These are phyloP conservation scores for Penicillium arizonense DNA, from an alignment of 495 filamentous ascomycete genomes.

Conservation along the genomic window DNA sequence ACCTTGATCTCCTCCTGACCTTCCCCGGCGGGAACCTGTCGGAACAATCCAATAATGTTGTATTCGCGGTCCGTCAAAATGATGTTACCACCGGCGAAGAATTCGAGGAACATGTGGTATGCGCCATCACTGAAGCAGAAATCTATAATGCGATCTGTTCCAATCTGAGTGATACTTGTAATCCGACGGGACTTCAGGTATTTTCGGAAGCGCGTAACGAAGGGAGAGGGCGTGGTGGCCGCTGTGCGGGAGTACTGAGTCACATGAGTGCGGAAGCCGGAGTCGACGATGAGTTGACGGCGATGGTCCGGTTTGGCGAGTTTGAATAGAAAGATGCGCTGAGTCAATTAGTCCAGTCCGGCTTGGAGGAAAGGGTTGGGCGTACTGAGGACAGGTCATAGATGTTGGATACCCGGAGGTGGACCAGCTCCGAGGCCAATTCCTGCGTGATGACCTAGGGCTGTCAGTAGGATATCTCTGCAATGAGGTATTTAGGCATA, in stretches of 20 bases:
- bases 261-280: conserved; percentile 93
- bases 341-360: background rate
- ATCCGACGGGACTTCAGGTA: conserved; percentile 81
- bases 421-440: conserved; percentile 70
- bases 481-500: conserved; percentile 26
- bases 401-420: conserved; percentile 83
- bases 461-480: conserved; percentile 1
- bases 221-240: conserved; percentile 75
- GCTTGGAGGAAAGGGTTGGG: background rate
- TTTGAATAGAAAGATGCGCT: conserved; percentile 93
- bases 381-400: conserved; percentile 88
- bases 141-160: conserved; percentile 91
- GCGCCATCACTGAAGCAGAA: conserved; percentile 88
- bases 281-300: conserved; percentile 88
- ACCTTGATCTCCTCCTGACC: conserved; percentile 71
- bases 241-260: conserved; percentile 86
- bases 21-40: conserved; percentile 72
- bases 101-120: conserved; percentile 87
- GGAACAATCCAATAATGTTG: conserved; percentile 73
- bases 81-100: conserved; percentile 95
- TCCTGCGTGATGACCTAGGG: conserved; percentile 86
- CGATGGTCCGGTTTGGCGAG: conserved; percentile 80
- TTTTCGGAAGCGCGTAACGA: conserved; percentile 82
- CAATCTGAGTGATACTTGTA: conserved; percentile 78
- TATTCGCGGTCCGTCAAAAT: conserved; percentile 82